Evolutionary conservation across 805 yeast genomes (phyloP).

Genomic region (Kuraishia hungarica): DNA sequence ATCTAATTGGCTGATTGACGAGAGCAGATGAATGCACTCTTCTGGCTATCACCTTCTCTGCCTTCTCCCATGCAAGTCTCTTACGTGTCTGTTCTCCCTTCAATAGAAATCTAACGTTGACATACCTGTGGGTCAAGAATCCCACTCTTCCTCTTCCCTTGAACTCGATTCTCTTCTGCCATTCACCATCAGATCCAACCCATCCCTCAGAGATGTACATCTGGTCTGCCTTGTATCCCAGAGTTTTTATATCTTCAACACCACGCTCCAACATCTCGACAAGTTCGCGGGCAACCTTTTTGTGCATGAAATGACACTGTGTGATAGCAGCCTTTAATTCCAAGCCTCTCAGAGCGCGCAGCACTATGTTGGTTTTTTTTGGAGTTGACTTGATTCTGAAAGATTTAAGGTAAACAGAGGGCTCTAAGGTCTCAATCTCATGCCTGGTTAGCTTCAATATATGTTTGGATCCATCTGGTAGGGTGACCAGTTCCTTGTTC

Average conservation of each 20-base stretch:
- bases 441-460: slow-evolving; percentile 47
- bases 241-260: slow-evolving; percentile 52
- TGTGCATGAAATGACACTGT: slow-evolving; percentile 82
- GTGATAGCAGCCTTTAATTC: slow-evolving; percentile 75
- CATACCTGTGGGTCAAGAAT: slow-evolving; percentile 61
- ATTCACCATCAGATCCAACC: slow-evolving; percentile 84
- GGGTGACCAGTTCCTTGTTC: slow-evolving; percentile 43
- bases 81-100: slow-evolving; percentile 56
- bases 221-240: slow-evolving; percentile 51
- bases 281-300: slow-evolving; percentile 71
- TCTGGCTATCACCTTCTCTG: slow-evolving; percentile 33
- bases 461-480: slow-evolving; percentile 37
- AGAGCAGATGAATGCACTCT: slow-evolving; percentile 30
- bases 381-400: slow-evolving; percentile 79
- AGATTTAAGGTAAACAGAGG: slow-evolving; percentile 75
- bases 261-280: slow-evolving; percentile 71
- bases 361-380: slow-evolving; percentile 77
- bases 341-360: slow-evolving; percentile 68
- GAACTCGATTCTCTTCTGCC: slow-evolving; percentile 62
- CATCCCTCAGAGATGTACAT: slow-evolving; percentile 75
- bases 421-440: slow-evolving; percentile 78
- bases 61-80: slow-evolving; percentile 53
- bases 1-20: slow-evolving; percentile 37
- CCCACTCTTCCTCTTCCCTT: slow-evolving; percentile 93
- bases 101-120: slow-evolving; percentile 74